A percentile compares a stretch with the other conserved stretches of the same genome.
These are phyloP conservation scores for Rubia yunnanensis DNA, from an alignment of 257 asterid species.

Conservation along the genomic window DNA sequence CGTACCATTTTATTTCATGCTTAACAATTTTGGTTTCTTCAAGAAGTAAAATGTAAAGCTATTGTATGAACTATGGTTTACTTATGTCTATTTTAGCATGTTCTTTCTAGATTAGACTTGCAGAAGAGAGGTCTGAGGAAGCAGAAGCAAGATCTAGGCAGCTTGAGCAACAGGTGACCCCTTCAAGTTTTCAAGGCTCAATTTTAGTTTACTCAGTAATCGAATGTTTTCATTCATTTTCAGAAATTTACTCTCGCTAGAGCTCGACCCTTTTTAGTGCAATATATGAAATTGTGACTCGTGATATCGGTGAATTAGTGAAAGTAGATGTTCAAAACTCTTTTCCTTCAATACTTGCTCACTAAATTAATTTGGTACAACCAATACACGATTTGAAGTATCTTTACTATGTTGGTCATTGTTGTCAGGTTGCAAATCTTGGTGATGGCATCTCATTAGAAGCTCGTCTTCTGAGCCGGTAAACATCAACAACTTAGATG, in stretches of 20 bases:
- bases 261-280: not conserved
- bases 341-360: not conserved
- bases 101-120: conserved; percentile 69
- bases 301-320: not conserved
- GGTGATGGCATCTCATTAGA: conserved; percentile 96
- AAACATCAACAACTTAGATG: conserved; percentile 10
- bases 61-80: conserved; percentile 12
- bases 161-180: conserved; percentile 77
- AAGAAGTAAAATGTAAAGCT: conserved; percentile 7
- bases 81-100: conserved; percentile 2
- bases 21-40: not conserved
- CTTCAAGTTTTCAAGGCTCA: not conserved
- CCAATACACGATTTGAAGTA: not conserved
- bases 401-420: not conserved
- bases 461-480: conserved; percentile 93
- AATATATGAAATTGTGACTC: not conserved
- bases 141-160: conserved; percentile 89
- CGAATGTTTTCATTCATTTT: not conserved
- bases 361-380: not conserved
- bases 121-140: conserved; percentile 86
- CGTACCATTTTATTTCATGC: conserved; percentile 15
- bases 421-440: conserved; percentile 63
- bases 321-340: not conserved
- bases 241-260: not conserved
- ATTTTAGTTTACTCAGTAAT: not conserved